phyloP scores from a whole-genome alignment of 164 flowering plant genomes.

The Stephania cephalantha region DNA sequence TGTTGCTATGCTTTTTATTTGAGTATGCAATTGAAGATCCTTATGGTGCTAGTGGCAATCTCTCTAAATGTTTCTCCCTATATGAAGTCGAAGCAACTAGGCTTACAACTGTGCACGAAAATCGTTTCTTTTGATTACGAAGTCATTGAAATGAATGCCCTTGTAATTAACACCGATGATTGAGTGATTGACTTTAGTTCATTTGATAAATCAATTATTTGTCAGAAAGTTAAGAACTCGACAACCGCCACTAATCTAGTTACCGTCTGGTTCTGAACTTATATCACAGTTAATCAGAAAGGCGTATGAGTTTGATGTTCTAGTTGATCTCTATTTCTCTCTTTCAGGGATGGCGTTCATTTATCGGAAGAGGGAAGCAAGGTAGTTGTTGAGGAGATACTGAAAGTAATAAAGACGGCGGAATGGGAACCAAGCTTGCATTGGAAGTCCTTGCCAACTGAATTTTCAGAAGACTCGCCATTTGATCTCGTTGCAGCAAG shows the following conservation, averaged over 20 bases:
- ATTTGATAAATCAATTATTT: too few species aligned
- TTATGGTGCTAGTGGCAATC: too few species aligned
- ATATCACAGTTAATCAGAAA: not conserved
- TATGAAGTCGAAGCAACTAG: too few species aligned
- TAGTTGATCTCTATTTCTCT: not conserved
- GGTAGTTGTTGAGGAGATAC: slow-evolving; percentile 73
- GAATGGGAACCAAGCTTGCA: slow-evolving; percentile 81
- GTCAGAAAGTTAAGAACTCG: too few species aligned
- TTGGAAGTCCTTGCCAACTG: slow-evolving; percentile 85
- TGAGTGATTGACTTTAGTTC: not conserved
- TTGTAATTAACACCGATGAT: too few species aligned
- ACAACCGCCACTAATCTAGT: too few species aligned
- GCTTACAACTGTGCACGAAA: too few species aligned
- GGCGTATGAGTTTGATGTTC: not conserved
- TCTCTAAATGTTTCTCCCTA: too few species aligned
- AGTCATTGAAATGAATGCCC: too few species aligned
- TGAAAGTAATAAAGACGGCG: slow-evolving; percentile 70
- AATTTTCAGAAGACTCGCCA: slow-evolving; percentile 68
- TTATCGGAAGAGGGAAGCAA: slow-evolving; percentile 81
- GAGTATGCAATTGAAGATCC: too few species aligned
- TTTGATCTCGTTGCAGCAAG: slow-evolving; percentile 68
- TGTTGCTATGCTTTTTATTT: too few species aligned
- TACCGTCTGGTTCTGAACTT: not conserved
- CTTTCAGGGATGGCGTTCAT: slow-evolving; percentile 83
- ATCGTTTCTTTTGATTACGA: too few species aligned